Evolutionary conservation across 176 grass and related monocot species (phyloP), one percentile per base, ranked within the genome.

Genomic region (Alopecurus myosuroides): DNA sequence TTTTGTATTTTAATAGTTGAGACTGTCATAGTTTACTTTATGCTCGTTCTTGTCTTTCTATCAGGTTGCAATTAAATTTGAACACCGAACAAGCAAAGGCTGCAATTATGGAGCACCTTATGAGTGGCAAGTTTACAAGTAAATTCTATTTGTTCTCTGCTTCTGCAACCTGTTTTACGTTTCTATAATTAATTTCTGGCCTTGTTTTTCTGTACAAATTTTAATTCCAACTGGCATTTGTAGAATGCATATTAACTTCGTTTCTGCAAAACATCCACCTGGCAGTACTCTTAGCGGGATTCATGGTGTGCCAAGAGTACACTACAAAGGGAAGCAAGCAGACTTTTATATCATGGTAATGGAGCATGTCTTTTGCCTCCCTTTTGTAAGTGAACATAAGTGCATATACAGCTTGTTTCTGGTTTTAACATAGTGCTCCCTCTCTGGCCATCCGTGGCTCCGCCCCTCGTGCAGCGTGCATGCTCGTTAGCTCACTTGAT

Each of bases 81-180:
- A 98, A 84, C 95, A 98, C 40, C 85, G 91, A 72, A 95, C 84
- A 46, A 98, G 95, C 84, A 95, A 95, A 95, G 90, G 95, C 63
- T 98, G 95, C 79, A 98, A 85, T 72, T 88, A 91, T 42, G 80
- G 89, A 74, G 92, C 92, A 73, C 95, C 95, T 46, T 98, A 98
- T 31, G 95, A 98, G 90, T 98, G 95, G 95, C 90, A 98, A 78
- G 92, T 93, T 51, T 98, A 95, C 82, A 95, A 93, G 92, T 98
- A 77, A 89, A 88, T 74, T 62, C 55, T 81, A 11, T 74, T 79
- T 22, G 67, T 77, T 52, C 37, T 26, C 45, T 81, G 25, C 9
- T 33, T 55, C 7, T 55, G 12, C 39, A 46, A 77, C 22, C 78
- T 81, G 50, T 46, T 30, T 70, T 77, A 37, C 60, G 40, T 48